Conservation (phyloP, 768 basidiomycete genomes). For the Leccinellum albellum region DNA sequence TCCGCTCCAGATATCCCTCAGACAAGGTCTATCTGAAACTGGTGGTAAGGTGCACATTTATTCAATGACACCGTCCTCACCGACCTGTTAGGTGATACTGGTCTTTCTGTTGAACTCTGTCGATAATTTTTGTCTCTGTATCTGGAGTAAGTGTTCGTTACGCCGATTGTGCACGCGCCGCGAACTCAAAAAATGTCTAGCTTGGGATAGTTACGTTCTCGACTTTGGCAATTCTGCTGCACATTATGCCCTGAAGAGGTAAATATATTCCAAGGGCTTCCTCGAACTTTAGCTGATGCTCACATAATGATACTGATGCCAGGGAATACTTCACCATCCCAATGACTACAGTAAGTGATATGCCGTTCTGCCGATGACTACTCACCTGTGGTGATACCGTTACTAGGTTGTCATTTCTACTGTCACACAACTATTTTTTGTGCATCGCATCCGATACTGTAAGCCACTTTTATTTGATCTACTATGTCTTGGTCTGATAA, state of each 20-base stretch:
- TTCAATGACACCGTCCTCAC: neutral
- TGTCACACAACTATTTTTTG: neutral
- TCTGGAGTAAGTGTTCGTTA: neutral
- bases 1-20: neutral
- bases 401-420: neutral
- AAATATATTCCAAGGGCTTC: neutral
- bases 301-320: neutral
- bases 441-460: neutral
- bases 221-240: neutral
- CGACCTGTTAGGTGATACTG: neutral
- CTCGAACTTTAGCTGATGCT: neutral
- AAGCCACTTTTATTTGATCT: neutral
- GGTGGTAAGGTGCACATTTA: neutral
- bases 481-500: neutral
- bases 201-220: neutral
- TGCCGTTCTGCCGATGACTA: no score
- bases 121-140: neutral
- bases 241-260: neutral
- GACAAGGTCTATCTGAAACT: neutral
- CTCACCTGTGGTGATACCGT: neutral
- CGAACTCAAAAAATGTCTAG: neutral
- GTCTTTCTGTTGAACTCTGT: neutral
- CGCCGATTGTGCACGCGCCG: neutral
- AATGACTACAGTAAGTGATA: neutral
- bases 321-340: neutral